Conservation (phyloP, 2,329 filamentous ascomycete genomes). For the Aspergillus calidoustus region DNA sequence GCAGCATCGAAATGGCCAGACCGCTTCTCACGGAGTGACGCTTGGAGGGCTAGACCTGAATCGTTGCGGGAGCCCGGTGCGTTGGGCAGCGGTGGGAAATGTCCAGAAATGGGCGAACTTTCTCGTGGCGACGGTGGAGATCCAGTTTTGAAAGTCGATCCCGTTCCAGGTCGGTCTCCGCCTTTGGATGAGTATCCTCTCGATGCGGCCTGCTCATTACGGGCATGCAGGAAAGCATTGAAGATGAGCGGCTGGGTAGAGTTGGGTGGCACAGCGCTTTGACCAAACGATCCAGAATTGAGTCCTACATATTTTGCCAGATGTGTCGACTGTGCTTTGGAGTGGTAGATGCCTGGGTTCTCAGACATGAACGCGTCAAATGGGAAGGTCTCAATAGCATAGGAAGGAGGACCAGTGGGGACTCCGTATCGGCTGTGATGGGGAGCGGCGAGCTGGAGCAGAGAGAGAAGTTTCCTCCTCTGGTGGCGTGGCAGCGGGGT, state of each 20-base stretch:
- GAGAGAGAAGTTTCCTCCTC: slow-evolving; percentile 82
- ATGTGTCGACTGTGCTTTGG: slow-evolving; percentile 70
- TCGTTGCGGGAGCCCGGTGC: slow-evolving; percentile 88
- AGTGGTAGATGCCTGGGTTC: slow-evolving; percentile 77
- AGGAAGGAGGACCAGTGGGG: slow-evolving; percentile 83
- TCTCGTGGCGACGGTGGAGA: slow-evolving; percentile 62
- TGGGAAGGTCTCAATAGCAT: slow-evolving; percentile 90
- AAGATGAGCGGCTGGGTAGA: slow-evolving; percentile 71
- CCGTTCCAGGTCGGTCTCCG: slow-evolving; percentile 75
- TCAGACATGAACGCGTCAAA: slow-evolving; percentile 90
- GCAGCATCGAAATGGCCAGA: slow-evolving; percentile 86
- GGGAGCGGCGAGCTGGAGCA: slow-evolving; percentile 87
- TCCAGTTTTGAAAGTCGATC: slow-evolving; percentile 57
- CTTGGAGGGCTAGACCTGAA: slow-evolving; percentile 84
- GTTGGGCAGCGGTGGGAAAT: slow-evolving; percentile 75
- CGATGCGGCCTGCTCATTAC: slow-evolving; percentile 61
- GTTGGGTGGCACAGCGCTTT: slow-evolving; percentile 60
- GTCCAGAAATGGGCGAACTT: slow-evolving; percentile 75
- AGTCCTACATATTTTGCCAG: slow-evolving; percentile 86
- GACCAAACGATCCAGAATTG: slow-evolving; percentile 84
- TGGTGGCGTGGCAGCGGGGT: slow-evolving; percentile 82
- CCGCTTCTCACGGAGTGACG: slow-evolving; percentile 88
- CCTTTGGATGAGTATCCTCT: slow-evolving; percentile 47
- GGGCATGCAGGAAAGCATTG: slow-evolving; percentile 86
- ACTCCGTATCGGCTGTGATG: slow-evolving; percentile 88